A percentile compares a stretch with the other conserved stretches of the same genome.
phyloP scores from a whole-genome alignment of 2,329 filamentous ascomycete species.

The Tolypocladium pustulatum region DNA sequence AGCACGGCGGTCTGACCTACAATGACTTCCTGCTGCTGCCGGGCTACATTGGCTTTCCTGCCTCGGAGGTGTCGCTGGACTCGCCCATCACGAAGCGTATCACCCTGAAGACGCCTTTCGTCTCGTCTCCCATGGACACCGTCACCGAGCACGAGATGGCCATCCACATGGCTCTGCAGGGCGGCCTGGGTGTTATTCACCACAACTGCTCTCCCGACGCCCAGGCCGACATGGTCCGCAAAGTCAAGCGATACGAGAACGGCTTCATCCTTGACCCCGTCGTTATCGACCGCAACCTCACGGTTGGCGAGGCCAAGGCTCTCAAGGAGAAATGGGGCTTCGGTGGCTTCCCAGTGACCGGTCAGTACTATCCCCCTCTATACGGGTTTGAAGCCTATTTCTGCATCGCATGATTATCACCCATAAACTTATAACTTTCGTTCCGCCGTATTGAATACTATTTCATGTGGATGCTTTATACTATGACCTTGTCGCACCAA shows the following conservation, averaged over 20 bases:
- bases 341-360: slow-evolving; percentile 95
- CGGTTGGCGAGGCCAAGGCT: slow-evolving; percentile 80
- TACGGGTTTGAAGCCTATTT: slow-evolving; percentile 3
- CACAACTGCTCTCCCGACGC: slow-evolving; percentile 98
- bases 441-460: slow-evolving; percentile 90
- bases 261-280: slow-evolving; percentile 96
- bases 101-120: slow-evolving; percentile 88
- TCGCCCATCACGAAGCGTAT: slow-evolving; percentile 93
- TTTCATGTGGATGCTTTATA: slow-evolving; percentile 64
- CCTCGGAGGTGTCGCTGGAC: slow-evolving; percentile 78
- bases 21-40: slow-evolving; percentile 97
- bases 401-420: slow-evolving; percentile 63
- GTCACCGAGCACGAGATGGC: slow-evolving; percentile 99
- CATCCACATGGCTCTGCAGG: slow-evolving; percentile 88
- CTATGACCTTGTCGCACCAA: slow-evolving; percentile 16
- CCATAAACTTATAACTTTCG: slow-evolving; percentile 94
- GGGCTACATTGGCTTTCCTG: slow-evolving; percentile 96
- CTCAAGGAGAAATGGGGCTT: slow-evolving; percentile 98
- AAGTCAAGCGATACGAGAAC: slow-evolving; percentile 99
- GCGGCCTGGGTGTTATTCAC: slow-evolving; percentile 89
- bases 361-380: slow-evolving; percentile 46
- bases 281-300: slow-evolving; percentile 78
- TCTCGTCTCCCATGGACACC: slow-evolving; percentile 98
- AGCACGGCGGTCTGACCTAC: slow-evolving; percentile 90
- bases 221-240: slow-evolving; percentile 97